Evolutionary conservation across 805 yeast genomes (phyloP), one percentile per base, ranked within the genome.

Genomic region (Candida boleticola): DNA sequence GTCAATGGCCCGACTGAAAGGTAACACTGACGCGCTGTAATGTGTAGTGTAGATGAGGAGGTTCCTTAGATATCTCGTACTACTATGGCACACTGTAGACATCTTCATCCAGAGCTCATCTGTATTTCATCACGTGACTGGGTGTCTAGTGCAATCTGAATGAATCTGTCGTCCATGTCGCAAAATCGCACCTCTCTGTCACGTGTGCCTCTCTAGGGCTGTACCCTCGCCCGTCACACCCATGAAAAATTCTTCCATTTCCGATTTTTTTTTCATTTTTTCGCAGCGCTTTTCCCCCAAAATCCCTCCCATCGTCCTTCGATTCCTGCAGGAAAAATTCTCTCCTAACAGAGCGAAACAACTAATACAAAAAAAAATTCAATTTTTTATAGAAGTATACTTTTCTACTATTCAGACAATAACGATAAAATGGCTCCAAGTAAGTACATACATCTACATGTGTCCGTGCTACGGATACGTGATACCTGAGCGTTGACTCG

Each of bases 361-460:
- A 17, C 16, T 37, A 16, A 14, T 22, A 27, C 35, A 29, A 29
- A 38, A 38, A 38, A 23, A 23, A 23, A 23, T 23, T 23, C 27
- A 23, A 27, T 38, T 32, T 38, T 38, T 27, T 27, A 30, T n/a
- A 22, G 37, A 34, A 34, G 13, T 26, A 21, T 20, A 37, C 18
- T 22, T 37, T 18, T 19, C 27, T 14, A 18, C 31, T 37, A 27
- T 25, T 27, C 39, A 26, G 32, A 37, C 41, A 29, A 38, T 17
- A 38, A 36, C 39, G 39, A 36, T 29, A 17, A 38, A 51, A 53
- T 53, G 57, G 57, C 57, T 53, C 54, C 57, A 53, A 53, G 56
- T 52, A 52, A 47, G 56, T 52, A 44, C 32, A 18, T 23, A 34
- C n/a, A n/a, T n/a, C n/a, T n/a, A n/a, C n/a, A n/a, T n/a, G n/a